A percentile compares a stretch with the other conserved stretches of the same genome.
Evolutionary conservation across 768 basidiomycete species (phyloP).

Genomic region (Trichaptum fuscoviolaceum): DNA sequence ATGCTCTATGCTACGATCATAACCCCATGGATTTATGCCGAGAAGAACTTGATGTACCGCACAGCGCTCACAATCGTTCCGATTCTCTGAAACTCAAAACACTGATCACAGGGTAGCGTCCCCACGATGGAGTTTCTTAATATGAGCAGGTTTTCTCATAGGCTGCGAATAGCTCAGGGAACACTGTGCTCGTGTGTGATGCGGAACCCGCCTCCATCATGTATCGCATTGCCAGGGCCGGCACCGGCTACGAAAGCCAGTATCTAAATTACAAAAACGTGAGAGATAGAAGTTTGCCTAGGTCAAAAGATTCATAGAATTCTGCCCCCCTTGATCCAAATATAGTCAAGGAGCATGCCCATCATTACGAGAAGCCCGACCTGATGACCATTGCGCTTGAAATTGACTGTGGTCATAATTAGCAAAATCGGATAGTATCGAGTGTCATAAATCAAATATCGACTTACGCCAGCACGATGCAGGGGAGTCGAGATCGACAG

Average conservation of each 20-base stretch:
- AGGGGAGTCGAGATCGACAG: constrained; percentile 11
- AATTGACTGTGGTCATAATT: neutral
- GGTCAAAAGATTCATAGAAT: neutral
- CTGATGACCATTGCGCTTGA: constrained; percentile 9
- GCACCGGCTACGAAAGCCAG: neutral
- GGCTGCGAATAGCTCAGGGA: no score
- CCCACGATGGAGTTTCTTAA: no score
- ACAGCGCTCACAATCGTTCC: no score
- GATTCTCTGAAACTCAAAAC: no score
- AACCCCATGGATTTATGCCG: no score
- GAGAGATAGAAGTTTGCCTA: neutral
- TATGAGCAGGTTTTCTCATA: no score
- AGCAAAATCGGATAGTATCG: neutral
- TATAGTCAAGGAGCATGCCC: constrained; percentile 7
- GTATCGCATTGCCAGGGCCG: neutral
- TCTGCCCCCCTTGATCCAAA: neutral
- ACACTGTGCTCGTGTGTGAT: no score
- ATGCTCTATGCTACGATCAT: no score
- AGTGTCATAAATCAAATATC: neutral
- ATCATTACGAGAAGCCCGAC: constrained; percentile 5
- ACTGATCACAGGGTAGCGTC: no score
- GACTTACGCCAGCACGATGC: constrained; percentile 4
- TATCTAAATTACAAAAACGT: neutral
- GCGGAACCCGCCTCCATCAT: no score
- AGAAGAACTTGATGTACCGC: no score